phyloP scores from a whole-genome alignment of 225 moss, liverwort and hornwort species.

The Straminergon stramineum region DNA sequence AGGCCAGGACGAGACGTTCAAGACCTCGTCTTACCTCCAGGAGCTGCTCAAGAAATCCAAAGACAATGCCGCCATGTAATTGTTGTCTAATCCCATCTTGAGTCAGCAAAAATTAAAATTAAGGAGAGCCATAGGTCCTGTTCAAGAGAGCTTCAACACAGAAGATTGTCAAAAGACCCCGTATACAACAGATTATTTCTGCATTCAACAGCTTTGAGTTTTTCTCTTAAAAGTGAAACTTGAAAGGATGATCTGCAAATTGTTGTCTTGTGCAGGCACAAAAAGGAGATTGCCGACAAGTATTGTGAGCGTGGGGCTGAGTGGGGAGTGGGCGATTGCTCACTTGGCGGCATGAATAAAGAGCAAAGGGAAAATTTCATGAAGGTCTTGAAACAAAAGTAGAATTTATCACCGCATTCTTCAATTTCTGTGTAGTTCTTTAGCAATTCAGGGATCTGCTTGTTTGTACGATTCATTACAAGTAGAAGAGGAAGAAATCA shows the following conservation, averaged over 20 bases:
- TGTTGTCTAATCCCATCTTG: neutral
- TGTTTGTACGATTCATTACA: neutral
- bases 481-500: neutral
- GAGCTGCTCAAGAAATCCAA: constrained; percentile 73
- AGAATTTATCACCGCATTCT: neutral
- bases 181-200: neutral
- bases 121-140: neutral
- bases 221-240: neutral
- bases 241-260: neutral
- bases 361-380: constrained; percentile 72
- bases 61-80: constrained; percentile 77
- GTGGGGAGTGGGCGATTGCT: constrained; percentile 99
- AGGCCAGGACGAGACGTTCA: constrained; percentile 72
- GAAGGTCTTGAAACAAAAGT: constrained; percentile 61
- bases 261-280: constrained; percentile 52
- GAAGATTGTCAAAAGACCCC: neutral
- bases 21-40: constrained; percentile 68
- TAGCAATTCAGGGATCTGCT: neutral
- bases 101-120: neutral
- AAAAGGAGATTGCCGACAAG: constrained; percentile 90
- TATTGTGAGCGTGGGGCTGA: constrained; percentile 97
- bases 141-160: neutral
- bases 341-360: constrained; percentile 59
- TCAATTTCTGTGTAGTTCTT: neutral
- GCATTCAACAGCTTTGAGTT: neutral